Base-by-base conservation (phyloP, 768 basidiomycete genomes). In the Tremella fuciformis region DNA sequence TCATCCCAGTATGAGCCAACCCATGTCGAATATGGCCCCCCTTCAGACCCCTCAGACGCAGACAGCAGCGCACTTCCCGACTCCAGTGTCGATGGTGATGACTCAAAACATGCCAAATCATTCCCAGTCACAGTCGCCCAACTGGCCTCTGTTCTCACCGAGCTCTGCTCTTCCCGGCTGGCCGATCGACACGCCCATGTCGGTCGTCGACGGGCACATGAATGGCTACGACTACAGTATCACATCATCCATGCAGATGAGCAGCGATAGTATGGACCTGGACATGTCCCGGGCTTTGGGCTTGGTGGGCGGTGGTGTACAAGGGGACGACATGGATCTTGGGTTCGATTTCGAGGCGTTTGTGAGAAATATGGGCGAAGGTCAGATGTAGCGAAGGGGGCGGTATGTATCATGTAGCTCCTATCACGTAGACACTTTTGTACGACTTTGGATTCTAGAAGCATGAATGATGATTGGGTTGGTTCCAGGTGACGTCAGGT, bases 261-360 rank as follows among this genome's bases (percentile, higher is more conserved):
- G 29, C 42, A 46, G 22, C 22, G 42, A 46, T 46, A 51, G 41
- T n/a, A 69, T 74, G 42, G 72, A 70, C 53, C 62, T 69, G 70
- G 71, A 76, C 24, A 69, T 74, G 71, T 58, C 59, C 15, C 62
- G 67, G 55, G 69, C 69, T 1, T 38, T 71, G 1, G 66, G 69
- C 0, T 63, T 67, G 34, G 42, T 37, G 49, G 40, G 50, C 57
- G 39, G 46, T 55, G 49, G 41, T 50, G 37, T 25, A n/a, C 55
- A 46, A 15, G 55, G 25, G 16, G 22, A 46, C 42, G 55, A 48
- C 34, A 49, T 56, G 26, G 29, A 38, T 11, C 22, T 56, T 16
- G 55, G 42, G 4, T 34, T 56, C 15, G 44, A 47, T 22, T 55
- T 42, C 42, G 53, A 55, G 29, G 53, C 53, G 13, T 55, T 55